phyloP scores from a whole-genome alignment of 371 early-diverging fungal species.

The Haplosporangium sp. region DNA sequence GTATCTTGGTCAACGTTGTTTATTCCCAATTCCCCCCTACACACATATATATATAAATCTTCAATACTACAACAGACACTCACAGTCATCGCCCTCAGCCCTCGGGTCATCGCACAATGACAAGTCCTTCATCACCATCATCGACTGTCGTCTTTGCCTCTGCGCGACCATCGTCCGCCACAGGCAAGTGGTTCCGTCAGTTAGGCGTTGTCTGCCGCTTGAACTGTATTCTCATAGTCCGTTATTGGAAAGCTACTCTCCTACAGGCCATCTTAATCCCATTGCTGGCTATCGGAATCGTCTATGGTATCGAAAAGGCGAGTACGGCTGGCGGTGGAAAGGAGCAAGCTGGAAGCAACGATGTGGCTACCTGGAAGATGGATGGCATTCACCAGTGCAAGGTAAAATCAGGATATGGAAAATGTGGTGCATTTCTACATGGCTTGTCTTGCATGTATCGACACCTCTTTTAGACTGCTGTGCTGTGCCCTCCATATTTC shows the following conservation, averaged over 20 bases:
- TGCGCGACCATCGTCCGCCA: slow-evolving; percentile 27
- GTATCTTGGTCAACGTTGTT: too few relatives aligned
- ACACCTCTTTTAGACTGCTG: not conserved
- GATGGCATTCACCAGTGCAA: slow-evolving; percentile 45
- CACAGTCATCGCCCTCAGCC: not conserved
- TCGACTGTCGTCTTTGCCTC: slow-evolving; percentile 31
- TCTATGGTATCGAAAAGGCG: slow-evolving; percentile 29
- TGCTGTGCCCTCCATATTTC: not conserved
- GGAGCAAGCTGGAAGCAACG: slow-evolving; percentile 6
- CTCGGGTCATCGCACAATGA: not conserved
- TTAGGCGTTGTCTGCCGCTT: slow-evolving; percentile 45
- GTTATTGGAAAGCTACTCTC: slow-evolving; percentile 49
- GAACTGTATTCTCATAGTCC: slow-evolving; percentile 29
- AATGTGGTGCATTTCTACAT: not conserved
- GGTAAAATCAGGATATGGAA: slow-evolving; percentile 9
- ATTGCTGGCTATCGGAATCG: slow-evolving; percentile 22
- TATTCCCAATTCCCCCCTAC: too few relatives aligned
- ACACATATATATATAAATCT: too few relatives aligned
- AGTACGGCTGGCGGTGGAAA: slow-evolving; percentile 11
- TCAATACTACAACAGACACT: not conserved
- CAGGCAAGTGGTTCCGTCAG: slow-evolving; percentile 34
- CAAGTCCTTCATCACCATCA: not conserved
- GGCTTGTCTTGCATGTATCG: too few relatives aligned
- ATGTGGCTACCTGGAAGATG: slow-evolving; percentile 35
- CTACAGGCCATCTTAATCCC: slow-evolving; percentile 42